Percentiles rank a stretch among this genome's conserved stretches.
Evolutionary conservation across 495 filamentous ascomycete genomes (phyloP).

Genomic region (Talaromyces stipitatus): DNA sequence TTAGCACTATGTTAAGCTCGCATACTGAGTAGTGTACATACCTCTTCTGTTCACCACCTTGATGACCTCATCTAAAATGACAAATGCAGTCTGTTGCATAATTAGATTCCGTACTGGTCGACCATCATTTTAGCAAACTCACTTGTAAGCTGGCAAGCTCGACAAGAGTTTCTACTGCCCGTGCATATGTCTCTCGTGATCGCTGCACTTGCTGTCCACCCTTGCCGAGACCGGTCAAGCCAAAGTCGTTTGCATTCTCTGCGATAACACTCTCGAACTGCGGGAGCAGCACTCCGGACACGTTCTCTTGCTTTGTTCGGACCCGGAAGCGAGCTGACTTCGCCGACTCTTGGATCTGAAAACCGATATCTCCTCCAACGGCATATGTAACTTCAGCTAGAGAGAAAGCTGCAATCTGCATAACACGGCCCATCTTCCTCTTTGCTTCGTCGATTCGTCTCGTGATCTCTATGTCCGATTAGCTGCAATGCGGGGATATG

Average conservation of each 20-base stretch:
- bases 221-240: slow-evolving; percentile 90
- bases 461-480: slow-evolving; percentile 69
- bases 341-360: slow-evolving; percentile 94
- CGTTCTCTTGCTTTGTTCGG: slow-evolving; percentile 94
- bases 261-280: slow-evolving; percentile 77
- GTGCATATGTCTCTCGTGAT: slow-evolving; percentile 93
- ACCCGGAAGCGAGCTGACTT: slow-evolving; percentile 87
- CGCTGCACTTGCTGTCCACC: slow-evolving; percentile 95
- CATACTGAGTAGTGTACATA: slow-evolving; percentile 24
- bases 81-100: slow-evolving; percentile 72
- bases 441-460: slow-evolving; percentile 97
- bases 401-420: slow-evolving; percentile 98
- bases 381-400: slow-evolving; percentile 97
- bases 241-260: slow-evolving; percentile 93
- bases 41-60: slow-evolving; percentile 97
- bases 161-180: slow-evolving; percentile 93
- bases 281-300: slow-evolving; percentile 89
- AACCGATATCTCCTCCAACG: slow-evolving; percentile 89
- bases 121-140: slow-evolving; percentile 12
- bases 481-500: slow-evolving; percentile 20
- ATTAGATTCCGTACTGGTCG: no score
- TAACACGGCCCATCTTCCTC: slow-evolving; percentile 98
- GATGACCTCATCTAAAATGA: slow-evolving; percentile 97
- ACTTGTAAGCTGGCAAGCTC: slow-evolving; percentile 91
- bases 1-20: slow-evolving; percentile 15